A percentile compares a stretch with the other conserved stretches of the same genome.
phyloP scores from a whole-genome alignment of 345 rosid genomes.

The Arabis hirsuta region DNA sequence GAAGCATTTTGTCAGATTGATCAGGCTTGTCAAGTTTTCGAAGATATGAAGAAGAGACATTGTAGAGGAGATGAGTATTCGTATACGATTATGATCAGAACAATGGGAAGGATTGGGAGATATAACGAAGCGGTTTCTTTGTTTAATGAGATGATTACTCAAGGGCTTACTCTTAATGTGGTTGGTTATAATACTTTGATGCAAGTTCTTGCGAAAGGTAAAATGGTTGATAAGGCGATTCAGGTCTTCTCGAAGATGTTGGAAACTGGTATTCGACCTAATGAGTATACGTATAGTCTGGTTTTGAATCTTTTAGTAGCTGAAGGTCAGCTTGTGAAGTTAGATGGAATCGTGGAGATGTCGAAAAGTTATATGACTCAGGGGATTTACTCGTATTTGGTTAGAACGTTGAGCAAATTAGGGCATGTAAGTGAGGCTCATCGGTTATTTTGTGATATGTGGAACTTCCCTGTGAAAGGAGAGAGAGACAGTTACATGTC shows the following conservation, averaged over 20 bases:
- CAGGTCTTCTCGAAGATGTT: constrained; percentile 79
- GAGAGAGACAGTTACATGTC: constrained; percentile 71
- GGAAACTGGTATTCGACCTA: constrained; percentile 59
- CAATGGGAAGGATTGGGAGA: constrained; percentile 76
- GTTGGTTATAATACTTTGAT: constrained; percentile 81
- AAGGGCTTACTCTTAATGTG: constrained; percentile 57
- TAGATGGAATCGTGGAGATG: constrained; percentile 65
- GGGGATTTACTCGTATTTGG: constrained; percentile 77
- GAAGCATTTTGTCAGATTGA: constrained; percentile 74
- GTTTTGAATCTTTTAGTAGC: constrained; percentile 63
- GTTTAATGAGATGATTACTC: constrained; percentile 73
- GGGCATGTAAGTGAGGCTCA: constrained; percentile 91
- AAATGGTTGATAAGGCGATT: constrained; percentile 74
- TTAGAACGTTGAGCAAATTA: constrained; percentile 66
- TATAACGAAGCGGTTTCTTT: constrained; percentile 56
- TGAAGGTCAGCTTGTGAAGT: constrained; percentile 66
- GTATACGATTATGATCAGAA: constrained; percentile 82
- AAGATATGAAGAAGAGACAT: constrained; percentile 73
- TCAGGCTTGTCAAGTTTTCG: constrained; percentile 68
- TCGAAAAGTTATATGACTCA: constrained; percentile 74
- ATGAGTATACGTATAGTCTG: constrained; percentile 70
- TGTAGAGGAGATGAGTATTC: constrained; percentile 82
- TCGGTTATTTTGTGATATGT: constrained; percentile 83
- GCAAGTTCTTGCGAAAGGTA: constrained; percentile 66
- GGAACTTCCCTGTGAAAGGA: constrained; percentile 80